These are phyloP conservation scores for Tylopilus plumbeoviolaceoides DNA, from an alignment of 768 basidiomycete species.

Conservation along the genomic window DNA sequence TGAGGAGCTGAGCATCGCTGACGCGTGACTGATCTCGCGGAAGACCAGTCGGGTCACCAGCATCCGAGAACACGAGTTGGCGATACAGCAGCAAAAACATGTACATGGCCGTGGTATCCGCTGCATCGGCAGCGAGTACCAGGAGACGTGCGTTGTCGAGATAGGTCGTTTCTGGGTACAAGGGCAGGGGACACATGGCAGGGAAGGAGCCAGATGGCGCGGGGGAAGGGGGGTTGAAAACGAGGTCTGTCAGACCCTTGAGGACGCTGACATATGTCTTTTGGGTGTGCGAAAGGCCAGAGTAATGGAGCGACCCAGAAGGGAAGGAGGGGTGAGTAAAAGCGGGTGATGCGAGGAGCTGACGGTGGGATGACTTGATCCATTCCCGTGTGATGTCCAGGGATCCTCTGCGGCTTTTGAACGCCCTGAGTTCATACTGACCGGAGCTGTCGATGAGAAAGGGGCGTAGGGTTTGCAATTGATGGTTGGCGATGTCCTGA, in stretches of 20 bases:
- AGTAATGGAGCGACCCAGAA: constrained; percentile 40
- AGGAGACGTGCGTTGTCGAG: constrained; percentile 71
- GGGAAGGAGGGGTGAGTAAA: constrained; percentile 45
- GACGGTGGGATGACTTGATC: constrained; percentile 53
- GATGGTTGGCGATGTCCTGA: constrained; percentile 96
- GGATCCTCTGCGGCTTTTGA: constrained; percentile 58
- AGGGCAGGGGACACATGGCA: constrained; percentile 34
- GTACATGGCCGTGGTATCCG: constrained; percentile 70
- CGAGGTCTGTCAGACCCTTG: constrained; percentile 59
- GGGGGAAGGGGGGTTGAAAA: constrained; percentile 51
- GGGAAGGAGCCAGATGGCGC: constrained; percentile 32
- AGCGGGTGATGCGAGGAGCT: constrained; percentile 37
- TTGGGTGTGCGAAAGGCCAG: constrained; percentile 38
- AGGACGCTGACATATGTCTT: constrained; percentile 52
- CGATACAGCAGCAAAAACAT: constrained; percentile 81
- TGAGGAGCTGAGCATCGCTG: constrained; percentile 50
- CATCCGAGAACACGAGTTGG: constrained; percentile 58
- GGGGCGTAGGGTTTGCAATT: constrained; percentile 89
- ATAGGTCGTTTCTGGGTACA: constrained; percentile 75
- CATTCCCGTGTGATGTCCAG: constrained; percentile 60
- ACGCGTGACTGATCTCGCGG: constrained; percentile 36
- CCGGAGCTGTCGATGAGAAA: constrained; percentile 78
- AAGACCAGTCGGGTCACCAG: constrained; percentile 28
- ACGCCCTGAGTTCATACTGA: constrained; percentile 74
- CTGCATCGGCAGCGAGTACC: constrained; percentile 64